Conservation (phyloP, 108 stramenopile species). For the Chaetoceros muelleri region DNA sequence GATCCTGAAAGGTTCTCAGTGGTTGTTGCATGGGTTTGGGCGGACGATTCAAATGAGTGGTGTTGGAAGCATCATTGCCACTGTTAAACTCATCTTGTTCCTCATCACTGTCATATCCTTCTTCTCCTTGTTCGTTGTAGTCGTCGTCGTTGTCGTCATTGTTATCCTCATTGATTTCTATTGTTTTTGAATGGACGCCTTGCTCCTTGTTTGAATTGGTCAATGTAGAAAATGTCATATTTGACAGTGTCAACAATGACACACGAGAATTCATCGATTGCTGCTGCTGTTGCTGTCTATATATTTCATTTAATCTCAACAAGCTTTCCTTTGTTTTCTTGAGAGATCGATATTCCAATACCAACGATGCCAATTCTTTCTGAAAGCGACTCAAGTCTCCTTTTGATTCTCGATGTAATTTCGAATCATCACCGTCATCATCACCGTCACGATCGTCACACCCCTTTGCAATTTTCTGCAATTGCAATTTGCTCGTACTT, state of each 20-base stretch:
- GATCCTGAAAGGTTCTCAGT: not conserved
- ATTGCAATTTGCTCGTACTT: conserved; percentile 11
- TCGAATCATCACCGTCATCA: not conserved
- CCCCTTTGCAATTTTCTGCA: conserved; percentile 16
- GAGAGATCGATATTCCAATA: not conserved
- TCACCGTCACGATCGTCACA: too few species aligned
- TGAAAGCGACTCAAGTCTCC: not conserved
- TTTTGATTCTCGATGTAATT: too few species aligned
- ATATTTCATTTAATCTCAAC: not conserved
- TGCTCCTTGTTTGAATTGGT: not conserved
- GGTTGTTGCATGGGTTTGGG: not conserved
- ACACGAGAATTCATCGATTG: not conserved
- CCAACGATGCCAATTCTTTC: not conserved
- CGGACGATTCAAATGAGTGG: too few species aligned
- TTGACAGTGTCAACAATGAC: not conserved
- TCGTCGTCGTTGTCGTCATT: too few species aligned
- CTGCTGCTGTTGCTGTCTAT: not conserved
- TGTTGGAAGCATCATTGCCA: too few species aligned
- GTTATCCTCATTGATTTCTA: too few species aligned
- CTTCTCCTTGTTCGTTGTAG: not conserved
- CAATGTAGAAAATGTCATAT: not conserved
- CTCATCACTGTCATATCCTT: not conserved
- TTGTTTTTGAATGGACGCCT: not conserved
- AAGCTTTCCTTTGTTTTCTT: not conserved
- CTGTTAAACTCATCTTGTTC: not conserved